These are phyloP conservation scores for Moelleriella libera DNA, from an alignment of 2,329 filamentous ascomycete species.

Conservation along the genomic window DNA sequence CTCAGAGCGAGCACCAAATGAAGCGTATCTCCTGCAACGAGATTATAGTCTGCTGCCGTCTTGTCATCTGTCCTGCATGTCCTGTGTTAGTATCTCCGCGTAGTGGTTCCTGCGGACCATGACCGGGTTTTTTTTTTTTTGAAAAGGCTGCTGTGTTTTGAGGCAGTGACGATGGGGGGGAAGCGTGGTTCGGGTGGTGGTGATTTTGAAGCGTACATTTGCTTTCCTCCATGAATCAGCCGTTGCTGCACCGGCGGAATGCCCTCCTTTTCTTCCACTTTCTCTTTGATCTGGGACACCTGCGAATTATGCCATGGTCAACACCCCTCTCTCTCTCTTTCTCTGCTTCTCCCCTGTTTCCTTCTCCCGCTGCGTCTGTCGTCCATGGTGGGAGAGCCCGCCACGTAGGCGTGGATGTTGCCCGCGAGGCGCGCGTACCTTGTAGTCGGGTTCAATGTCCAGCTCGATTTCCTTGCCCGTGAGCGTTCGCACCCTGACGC, in stretches of 20 bases:
- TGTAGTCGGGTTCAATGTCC: conserved; percentile 89
- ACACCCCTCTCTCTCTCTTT: too few relatives aligned
- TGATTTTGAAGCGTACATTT: too few relatives aligned
- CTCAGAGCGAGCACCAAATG: conserved; percentile 91
- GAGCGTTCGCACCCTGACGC: conserved; percentile 91
- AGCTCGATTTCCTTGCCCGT: conserved; percentile 99
- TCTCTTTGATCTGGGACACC: conserved; percentile 96
- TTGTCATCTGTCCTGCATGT: conserved; percentile 79
- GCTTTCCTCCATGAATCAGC: conserved; percentile 92
- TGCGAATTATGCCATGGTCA: too few relatives aligned
- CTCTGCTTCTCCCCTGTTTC: not conserved
- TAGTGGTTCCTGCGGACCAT: too few relatives aligned
- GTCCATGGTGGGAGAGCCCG: too few relatives aligned
- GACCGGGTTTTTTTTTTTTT: too few relatives aligned
- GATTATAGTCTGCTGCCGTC: conserved; percentile 76
- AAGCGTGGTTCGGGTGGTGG: too few relatives aligned
- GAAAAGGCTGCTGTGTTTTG: too few relatives aligned
- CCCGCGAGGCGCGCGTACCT: conserved; percentile 46
- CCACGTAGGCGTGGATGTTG: too few relatives aligned
- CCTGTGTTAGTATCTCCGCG: too few relatives aligned
- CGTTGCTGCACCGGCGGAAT: conserved; percentile 96
- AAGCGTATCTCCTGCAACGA: conserved; percentile 83
- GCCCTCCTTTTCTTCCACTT: conserved; percentile 97
- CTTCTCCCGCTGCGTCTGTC: too few relatives aligned
- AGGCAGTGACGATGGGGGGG: too few relatives aligned